Conservation (phyloP, 2,329 filamentous ascomycete species). For the Diaporthe batatas region DNA sequence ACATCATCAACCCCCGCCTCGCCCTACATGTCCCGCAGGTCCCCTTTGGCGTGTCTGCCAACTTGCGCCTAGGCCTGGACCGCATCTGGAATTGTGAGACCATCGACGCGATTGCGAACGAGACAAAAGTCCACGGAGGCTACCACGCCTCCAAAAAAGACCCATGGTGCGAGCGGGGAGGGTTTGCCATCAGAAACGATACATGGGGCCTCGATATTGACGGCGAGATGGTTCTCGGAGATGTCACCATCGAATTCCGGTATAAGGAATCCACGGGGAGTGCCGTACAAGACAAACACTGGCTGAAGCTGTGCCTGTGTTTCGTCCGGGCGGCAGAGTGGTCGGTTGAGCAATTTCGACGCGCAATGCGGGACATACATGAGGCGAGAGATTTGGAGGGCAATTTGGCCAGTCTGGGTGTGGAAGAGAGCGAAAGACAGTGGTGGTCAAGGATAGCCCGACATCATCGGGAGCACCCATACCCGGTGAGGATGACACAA, state of each 20-base stretch:
- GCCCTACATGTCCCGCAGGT: neutral
- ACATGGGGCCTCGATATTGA: neutral
- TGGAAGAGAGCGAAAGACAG: neutral
- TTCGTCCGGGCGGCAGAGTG: neutral
- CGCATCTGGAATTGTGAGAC: neutral
- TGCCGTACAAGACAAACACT: neutral
- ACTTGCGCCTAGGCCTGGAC: neutral
- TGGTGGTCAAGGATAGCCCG: neutral
- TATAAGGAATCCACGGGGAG: slow-evolving; percentile 13
- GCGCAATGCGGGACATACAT: neutral
- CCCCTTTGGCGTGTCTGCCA: neutral
- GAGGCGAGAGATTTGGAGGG: neutral
- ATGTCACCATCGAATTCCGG: neutral
- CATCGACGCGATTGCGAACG: neutral
- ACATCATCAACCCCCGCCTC: neutral
- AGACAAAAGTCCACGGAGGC: neutral
- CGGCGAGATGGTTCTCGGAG: neutral
- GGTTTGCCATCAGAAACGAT: neutral
- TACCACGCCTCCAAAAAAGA: neutral
- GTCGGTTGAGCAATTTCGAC: neutral
- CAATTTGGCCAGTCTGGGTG: neutral
- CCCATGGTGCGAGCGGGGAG: neutral
- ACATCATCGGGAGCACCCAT: neutral
- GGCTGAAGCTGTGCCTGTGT: neutral
- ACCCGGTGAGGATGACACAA: neutral